phyloP scores from a whole-genome alignment of 768 basidiomycete species.

The Pluteus cervinus region DNA sequence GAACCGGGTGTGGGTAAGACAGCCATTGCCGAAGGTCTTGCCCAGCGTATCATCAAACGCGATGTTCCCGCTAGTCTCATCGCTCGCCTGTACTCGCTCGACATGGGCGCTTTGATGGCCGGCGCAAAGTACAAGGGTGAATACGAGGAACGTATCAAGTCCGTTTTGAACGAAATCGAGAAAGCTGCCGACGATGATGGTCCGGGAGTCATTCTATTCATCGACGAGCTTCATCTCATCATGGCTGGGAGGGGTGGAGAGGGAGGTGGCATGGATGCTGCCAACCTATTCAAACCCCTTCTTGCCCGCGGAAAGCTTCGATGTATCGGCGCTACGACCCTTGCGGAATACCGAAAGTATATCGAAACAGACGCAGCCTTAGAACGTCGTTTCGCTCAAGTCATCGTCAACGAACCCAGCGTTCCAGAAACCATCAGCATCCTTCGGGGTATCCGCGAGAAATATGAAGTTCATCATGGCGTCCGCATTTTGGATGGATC shows the following conservation, averaged over 20 bases:
- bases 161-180: constrained; percentile 89
- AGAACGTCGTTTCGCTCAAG: constrained; percentile 90
- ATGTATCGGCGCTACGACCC: constrained; percentile 87
- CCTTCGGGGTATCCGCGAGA: constrained; percentile 88
- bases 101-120: constrained; percentile 95
- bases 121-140: constrained; percentile 91
- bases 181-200: constrained; percentile 75
- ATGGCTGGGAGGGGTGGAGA: constrained; percentile 83
- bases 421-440: constrained; percentile 91
- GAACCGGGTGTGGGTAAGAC: constrained; percentile 97
- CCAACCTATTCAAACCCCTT: constrained; percentile 87
- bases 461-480: constrained; percentile 90
- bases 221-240: constrained; percentile 92
- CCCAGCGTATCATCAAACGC: constrained; percentile 90
- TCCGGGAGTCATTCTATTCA: constrained; percentile 82
- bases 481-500: constrained; percentile 86
- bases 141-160: constrained; percentile 94
- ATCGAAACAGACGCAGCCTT: constrained; percentile 91
- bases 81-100: constrained; percentile 75
- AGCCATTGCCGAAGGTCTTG: constrained; percentile 90
- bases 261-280: constrained; percentile 91
- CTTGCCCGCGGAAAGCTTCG: constrained; percentile 76
- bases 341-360: constrained; percentile 88
- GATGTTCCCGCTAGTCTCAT: constrained; percentile 79
- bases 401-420: constrained; percentile 84